A percentile compares a stretch with the other conserved stretches of the same genome.
Evolutionary conservation across 2,329 filamentous ascomycete genomes (phyloP).

Genomic region (Rosellinia necatrix): DNA sequence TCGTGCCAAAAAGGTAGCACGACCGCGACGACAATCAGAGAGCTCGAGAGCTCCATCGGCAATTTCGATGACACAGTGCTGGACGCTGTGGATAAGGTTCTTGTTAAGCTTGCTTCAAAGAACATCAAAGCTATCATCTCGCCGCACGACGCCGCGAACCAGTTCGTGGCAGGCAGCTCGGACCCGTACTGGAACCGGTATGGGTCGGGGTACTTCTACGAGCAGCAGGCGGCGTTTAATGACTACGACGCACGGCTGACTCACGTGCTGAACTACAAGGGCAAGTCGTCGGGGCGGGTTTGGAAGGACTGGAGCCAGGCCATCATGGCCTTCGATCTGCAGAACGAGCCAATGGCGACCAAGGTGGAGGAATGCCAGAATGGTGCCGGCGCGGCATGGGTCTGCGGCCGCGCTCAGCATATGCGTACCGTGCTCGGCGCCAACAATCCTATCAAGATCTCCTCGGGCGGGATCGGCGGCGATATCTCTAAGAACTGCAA

Average conservation of each 20-base stretch:
- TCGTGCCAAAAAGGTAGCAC: conserved; percentile 40
- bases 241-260: conserved; percentile 39
- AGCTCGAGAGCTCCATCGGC: conserved; percentile 35
- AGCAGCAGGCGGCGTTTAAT: conserved; percentile 36
- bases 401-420: conserved; percentile 40
- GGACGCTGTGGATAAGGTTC: conserved; percentile 38
- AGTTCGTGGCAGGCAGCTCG: conserved; percentile 13
- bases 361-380: conserved; percentile 31
- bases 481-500: conserved; percentile 40
- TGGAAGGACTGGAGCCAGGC: conserved; percentile 42
- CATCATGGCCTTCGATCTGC: conserved; percentile 42
- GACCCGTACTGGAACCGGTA: conserved; percentile 20
- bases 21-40: conserved; percentile 22
- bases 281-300: conserved; percentile 37
- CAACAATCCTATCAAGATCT: conserved; percentile 38
- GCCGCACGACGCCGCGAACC: conserved; percentile 36
- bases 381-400: conserved; percentile 35
- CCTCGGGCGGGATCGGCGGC: conserved; percentile 41
- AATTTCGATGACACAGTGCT: conserved; percentile 36
- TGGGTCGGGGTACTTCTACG: conserved; percentile 38
- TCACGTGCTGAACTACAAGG: conserved; percentile 41
- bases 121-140: conserved; percentile 42
- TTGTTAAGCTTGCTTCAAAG: conserved; percentile 36
- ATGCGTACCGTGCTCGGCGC: conserved; percentile 35
- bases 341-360: conserved; percentile 42